Evolutionary conservation across 108 stramenopile genomes (phyloP).

Genomic region (Nitzschia palea): DNA sequence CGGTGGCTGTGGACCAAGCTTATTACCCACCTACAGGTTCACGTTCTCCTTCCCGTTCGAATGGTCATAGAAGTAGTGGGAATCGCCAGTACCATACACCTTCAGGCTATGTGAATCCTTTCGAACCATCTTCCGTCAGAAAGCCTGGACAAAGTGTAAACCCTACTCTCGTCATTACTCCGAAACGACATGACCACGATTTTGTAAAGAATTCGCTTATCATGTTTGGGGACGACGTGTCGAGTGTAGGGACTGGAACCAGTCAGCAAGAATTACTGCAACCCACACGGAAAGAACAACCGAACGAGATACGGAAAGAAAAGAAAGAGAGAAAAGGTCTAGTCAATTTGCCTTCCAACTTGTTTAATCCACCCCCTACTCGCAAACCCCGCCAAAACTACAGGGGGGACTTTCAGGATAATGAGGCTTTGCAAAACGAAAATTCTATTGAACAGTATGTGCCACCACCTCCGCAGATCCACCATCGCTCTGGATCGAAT

Average conservation of each 20-base stretch:
- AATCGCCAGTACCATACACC: neutral
- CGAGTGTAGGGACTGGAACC: slow-evolving; percentile 19
- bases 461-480: neutral
- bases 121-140: neutral
- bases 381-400: slow-evolving; percentile 6
- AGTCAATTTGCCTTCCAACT: slow-evolving; percentile 21
- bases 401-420: neutral
- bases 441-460: neutral
- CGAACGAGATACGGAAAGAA: slow-evolving; percentile 6
- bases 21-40: too few relatives aligned
- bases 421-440: neutral
- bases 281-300: slow-evolving; percentile 17
- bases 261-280: slow-evolving; percentile 30
- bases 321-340: slow-evolving; percentile 11
- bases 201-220: slow-evolving; percentile 15
- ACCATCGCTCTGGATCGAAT: too few relatives aligned
- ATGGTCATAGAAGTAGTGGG: neutral
- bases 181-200: slow-evolving; percentile 13
- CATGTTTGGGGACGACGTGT: slow-evolving; percentile 24
- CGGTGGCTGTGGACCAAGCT: neutral
- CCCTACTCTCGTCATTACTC: neutral
- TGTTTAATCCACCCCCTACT: neutral
- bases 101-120: slow-evolving; percentile 2
- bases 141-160: neutral
- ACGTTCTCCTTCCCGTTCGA: too few relatives aligned